A percentile compares a stretch with the other conserved stretches of the same genome.
Evolutionary conservation across 768 basidiomycete species (phyloP).

Genomic region (Cystobasidium ongulense): DNA sequence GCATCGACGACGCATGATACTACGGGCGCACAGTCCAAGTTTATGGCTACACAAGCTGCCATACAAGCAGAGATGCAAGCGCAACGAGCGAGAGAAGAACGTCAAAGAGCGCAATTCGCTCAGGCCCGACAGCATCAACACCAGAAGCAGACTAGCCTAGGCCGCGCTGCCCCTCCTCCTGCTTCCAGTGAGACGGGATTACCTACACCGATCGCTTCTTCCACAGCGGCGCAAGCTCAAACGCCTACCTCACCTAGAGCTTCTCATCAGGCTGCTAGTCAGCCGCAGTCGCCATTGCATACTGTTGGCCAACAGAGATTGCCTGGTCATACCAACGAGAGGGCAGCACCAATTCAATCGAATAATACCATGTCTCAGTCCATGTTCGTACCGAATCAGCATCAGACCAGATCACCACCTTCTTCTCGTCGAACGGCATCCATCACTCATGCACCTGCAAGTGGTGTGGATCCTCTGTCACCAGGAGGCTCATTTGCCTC

Average conservation of each 20-base stretch:
- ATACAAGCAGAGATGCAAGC: slow-evolving; percentile 28
- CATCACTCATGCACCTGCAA: neutral
- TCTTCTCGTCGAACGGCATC: neutral
- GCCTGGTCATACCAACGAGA: neutral
- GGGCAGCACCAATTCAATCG: neutral
- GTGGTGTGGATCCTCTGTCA: neutral
- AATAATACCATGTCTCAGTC: neutral
- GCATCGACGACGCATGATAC: neutral
- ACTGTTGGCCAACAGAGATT: neutral
- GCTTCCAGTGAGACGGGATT: neutral
- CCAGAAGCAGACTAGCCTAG: neutral
- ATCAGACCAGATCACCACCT: slow-evolving; percentile 1
- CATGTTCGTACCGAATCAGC: neutral
- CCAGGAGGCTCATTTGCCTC: neutral
- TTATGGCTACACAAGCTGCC: slow-evolving; percentile 20
- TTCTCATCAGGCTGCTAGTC: neutral
- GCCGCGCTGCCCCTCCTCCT: too few relatives aligned
- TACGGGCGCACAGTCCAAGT: neutral
- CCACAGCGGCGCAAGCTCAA: neutral
- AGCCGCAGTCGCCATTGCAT: neutral
- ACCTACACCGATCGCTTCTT: neutral
- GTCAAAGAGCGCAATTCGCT: slow-evolving; percentile 3
- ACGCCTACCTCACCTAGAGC: neutral
- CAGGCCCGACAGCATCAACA: neutral
- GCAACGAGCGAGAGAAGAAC: slow-evolving; percentile 15